These are phyloP conservation scores for Dothidotthia symphoricarpi DNA, from an alignment of 2,329 filamentous ascomycete species.

Conservation along the genomic window DNA sequence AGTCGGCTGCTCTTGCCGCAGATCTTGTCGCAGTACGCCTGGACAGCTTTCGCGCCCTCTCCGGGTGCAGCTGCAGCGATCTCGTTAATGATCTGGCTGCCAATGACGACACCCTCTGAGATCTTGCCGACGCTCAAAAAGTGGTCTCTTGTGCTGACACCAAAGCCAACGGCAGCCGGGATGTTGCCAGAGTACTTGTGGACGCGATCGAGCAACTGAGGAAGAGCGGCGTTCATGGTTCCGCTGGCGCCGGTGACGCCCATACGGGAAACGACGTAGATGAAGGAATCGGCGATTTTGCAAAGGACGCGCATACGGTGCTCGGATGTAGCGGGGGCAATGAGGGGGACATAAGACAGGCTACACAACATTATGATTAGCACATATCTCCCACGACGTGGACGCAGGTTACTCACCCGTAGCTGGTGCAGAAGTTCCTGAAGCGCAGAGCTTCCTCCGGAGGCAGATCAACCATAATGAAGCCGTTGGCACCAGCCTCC, in stretches of 20 bases:
- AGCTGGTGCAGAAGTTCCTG: slow-evolving; percentile 76
- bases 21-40: slow-evolving; percentile 80
- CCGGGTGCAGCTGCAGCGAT: slow-evolving; percentile 67
- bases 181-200: slow-evolving; percentile 90
- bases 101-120: slow-evolving; percentile 93
- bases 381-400: neutral
- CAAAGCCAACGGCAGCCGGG: slow-evolving; percentile 90
- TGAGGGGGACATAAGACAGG: slow-evolving; percentile 94
- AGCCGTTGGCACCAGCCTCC: slow-evolving; percentile 84
- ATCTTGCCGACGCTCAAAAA: slow-evolving; percentile 81
- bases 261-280: slow-evolving; percentile 97
- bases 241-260: slow-evolving; percentile 92
- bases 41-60: slow-evolving; percentile 68
- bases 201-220: slow-evolving; percentile 77
- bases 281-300: slow-evolving; percentile 95
- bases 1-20: slow-evolving; percentile 56
- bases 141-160: slow-evolving; percentile 92
- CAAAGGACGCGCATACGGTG: slow-evolving; percentile 92
- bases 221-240: slow-evolving; percentile 75
- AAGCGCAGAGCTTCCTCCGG: slow-evolving; percentile 95
- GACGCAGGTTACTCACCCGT: slow-evolving; percentile 56
- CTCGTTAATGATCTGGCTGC: slow-evolving; percentile 87
- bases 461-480: slow-evolving; percentile 93
- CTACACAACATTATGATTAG: slow-evolving; percentile 48
- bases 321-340: slow-evolving; percentile 90